Evolutionary conservation across 192 early-diverging fungal genomes (phyloP).

Genomic region (Entomortierella parvispora): DNA sequence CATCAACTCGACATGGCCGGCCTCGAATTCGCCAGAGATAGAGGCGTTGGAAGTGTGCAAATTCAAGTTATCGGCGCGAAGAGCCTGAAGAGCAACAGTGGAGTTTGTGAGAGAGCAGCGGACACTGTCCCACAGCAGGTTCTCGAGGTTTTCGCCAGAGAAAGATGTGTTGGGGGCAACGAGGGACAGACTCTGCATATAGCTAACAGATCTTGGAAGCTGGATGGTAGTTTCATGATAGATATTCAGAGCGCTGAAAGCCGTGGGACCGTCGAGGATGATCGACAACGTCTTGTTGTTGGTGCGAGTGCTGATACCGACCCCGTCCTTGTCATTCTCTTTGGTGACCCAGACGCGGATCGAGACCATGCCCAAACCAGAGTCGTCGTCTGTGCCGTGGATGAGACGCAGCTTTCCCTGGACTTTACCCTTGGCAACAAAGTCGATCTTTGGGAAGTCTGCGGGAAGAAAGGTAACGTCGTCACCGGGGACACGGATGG

Average conservation of each 20-base stretch:
- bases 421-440: slow-evolving; percentile 28
- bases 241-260: slow-evolving; percentile 28
- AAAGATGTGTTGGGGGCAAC: slow-evolving; percentile 35
- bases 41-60: slow-evolving; percentile 33
- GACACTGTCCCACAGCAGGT: slow-evolving; percentile 20
- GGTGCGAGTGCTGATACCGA: slow-evolving; percentile 9
- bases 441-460: slow-evolving; percentile 26
- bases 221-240: slow-evolving; percentile 46
- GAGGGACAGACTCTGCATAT: slow-evolving; percentile 19
- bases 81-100: slow-evolving; percentile 26
- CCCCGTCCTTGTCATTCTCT: slow-evolving; percentile 41
- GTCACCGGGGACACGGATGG: slow-evolving; percentile 30
- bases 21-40: slow-evolving; percentile 26
- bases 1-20: slow-evolving; percentile 31
- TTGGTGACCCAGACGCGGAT: slow-evolving; percentile 46
- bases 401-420: slow-evolving; percentile 43
- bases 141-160: slow-evolving; percentile 10
- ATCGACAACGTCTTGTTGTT: slow-evolving; percentile 31
- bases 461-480: slow-evolving; percentile 41
- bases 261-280: slow-evolving; percentile 38
- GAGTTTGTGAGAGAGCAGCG: slow-evolving; percentile 24
- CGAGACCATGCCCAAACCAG: slow-evolving; percentile 25
- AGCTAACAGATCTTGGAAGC: slow-evolving; percentile 13
- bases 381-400: slow-evolving; percentile 27
- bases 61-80: slow-evolving; percentile 21